phyloP scores from a whole-genome alignment of 441 rosid genomes.

The Croton setiger region DNA sequence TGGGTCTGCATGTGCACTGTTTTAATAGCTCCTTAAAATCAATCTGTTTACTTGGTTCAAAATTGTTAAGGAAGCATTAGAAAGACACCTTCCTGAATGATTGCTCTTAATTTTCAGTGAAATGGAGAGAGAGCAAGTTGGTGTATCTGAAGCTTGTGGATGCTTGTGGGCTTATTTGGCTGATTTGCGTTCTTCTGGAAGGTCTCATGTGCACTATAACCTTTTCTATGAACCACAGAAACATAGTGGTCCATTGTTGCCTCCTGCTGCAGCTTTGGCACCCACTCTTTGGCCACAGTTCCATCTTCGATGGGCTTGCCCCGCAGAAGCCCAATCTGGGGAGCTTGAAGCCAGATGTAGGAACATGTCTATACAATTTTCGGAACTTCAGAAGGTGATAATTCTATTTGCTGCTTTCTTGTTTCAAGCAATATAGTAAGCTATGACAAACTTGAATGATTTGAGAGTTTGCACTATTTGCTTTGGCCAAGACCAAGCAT shows the following conservation, averaged over 20 bases:
- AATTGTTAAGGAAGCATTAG: background rate
- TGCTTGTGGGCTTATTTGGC: slow-evolving; percentile 87
- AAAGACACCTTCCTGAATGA: slow-evolving; percentile 4
- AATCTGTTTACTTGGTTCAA: background rate
- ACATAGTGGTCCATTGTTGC: slow-evolving; percentile 58
- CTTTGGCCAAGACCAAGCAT: background rate
- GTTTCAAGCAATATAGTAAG: background rate
- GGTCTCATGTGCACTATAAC: slow-evolving; percentile 73
- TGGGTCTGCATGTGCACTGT: background rate
- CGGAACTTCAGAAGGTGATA: slow-evolving; percentile 72
- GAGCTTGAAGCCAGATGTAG: slow-evolving; percentile 76
- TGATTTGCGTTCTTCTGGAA: slow-evolving; percentile 63
- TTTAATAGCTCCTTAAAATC: background rate
- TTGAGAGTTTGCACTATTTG: background rate
- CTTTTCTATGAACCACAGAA: slow-evolving; percentile 66
- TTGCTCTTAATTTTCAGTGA: slow-evolving; percentile 54
- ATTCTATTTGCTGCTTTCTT: slow-evolving; percentile 8
- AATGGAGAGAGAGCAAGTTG: slow-evolving; percentile 75
- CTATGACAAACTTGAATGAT: background rate
- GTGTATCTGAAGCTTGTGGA: slow-evolving; percentile 68
- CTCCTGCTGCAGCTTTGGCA: slow-evolving; percentile 98
- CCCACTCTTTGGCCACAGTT: slow-evolving; percentile 98
- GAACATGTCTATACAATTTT: slow-evolving; percentile 57
- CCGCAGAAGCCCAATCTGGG: slow-evolving; percentile 75
- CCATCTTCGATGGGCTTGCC: slow-evolving; percentile 99